Evolutionary conservation across 2,329 filamentous ascomycete species (phyloP).

Genomic region (Cercospora nicotianae): DNA sequence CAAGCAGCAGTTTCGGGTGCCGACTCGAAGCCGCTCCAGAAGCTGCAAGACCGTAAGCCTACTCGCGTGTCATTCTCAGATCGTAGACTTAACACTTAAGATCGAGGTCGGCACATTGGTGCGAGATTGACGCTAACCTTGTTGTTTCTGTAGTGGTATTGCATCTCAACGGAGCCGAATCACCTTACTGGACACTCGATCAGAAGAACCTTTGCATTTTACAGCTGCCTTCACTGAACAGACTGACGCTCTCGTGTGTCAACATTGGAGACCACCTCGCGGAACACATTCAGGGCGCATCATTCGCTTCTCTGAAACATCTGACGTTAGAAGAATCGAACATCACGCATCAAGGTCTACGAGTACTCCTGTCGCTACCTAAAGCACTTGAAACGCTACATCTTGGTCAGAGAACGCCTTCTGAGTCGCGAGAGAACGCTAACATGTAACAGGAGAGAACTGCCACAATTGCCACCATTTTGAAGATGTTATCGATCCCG

Average conservation of each 20-base stretch:
- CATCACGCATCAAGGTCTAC: constrained; percentile 26
- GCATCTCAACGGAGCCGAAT: constrained; percentile 27
- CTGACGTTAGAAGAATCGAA: constrained; percentile 29
- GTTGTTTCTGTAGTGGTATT: constrained; percentile 22
- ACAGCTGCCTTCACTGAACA: constrained; percentile 19
- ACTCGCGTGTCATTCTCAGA: not conserved
- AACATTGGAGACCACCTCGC: constrained; percentile 22
- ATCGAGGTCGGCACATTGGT: not conserved
- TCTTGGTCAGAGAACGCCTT: constrained; percentile 14
- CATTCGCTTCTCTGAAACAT: constrained; percentile 22
- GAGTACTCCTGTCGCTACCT: constrained; percentile 25
- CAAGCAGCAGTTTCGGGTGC: constrained; percentile 13
- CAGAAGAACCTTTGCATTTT: constrained; percentile 20
- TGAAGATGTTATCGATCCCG: constrained; percentile 16
- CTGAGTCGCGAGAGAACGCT: not conserved
- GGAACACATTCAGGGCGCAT: not conserved
- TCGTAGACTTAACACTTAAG: not conserved
- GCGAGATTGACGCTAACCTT: not conserved
- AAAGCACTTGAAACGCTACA: constrained; percentile 22
- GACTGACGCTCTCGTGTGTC: constrained; percentile 30
- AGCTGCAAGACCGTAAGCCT: constrained; percentile 20
- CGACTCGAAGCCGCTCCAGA: constrained; percentile 22
- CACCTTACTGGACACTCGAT: constrained; percentile 30
- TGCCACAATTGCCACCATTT: constrained; percentile 27
- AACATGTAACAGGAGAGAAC: constrained; percentile 19